Base-by-base conservation (phyloP, 495 filamentous ascomycete species). In the Glutinoglossum americanum region DNA sequence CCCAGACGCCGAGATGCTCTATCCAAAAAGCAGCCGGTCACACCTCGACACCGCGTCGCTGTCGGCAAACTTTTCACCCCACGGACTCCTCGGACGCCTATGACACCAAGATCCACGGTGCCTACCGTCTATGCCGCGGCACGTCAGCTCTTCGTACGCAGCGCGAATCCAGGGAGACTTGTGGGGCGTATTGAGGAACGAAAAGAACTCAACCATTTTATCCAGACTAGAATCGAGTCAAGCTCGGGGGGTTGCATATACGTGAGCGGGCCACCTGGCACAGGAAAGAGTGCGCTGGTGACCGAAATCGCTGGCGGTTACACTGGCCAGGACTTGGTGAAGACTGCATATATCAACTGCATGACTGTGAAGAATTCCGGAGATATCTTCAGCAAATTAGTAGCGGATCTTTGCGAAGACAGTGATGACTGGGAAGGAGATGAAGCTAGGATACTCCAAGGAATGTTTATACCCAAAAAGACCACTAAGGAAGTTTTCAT, bases 211-310 rank as follows among this genome's bases (percentile, higher is more conserved):
- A 67, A 71, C 3, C 62, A 62, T 0, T 96, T 97, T 61, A 73
- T 99, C 44, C 69, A 76, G 37, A 73, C 77, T 41, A 79, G 82
- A 59, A 69, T 83, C 10, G 69, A 74, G 11, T 66, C 76, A 17
- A 72, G 72, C 10, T 75, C 76, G 21, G 83, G 85, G 53, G 87
- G 88, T n/a, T 94, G 89, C 65, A 74, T 94, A 39, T 99, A 99
- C 65, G 81, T 99, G 62, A 95, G 88, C 62, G 92, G 92, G 0
- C 92, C 92, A 30, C 92, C 92, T 1, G 92, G 92, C 0, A 97
- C 93, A 4, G 92, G 92, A 7, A 99, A 99, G 69, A 95, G 89
- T 67, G 93, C 92, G 3, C 78, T 96, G 69, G 79, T 96, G 55
- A 78, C 80, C 57, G 84, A 94, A 62, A 41, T 23, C 6, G 76